Evolutionary conservation across 2,329 filamentous ascomycete genomes (phyloP).

Genomic region (Nemania diffusa): DNA sequence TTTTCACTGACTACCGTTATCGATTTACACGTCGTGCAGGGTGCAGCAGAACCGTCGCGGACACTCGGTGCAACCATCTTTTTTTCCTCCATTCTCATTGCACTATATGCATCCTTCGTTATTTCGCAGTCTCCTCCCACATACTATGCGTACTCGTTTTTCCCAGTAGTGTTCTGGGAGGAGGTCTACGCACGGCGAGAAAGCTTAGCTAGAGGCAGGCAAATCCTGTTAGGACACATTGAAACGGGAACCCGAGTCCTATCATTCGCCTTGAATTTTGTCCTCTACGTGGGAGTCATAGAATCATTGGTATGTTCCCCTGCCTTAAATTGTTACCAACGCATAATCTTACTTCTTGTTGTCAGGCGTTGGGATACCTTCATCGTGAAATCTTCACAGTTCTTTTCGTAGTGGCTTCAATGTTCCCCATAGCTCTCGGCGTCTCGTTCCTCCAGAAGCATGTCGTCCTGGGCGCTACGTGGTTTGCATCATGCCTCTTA

Average conservation of each 20-base stretch:
- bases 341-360: conserved; percentile 11
- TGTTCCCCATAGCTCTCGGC: conserved; percentile 84
- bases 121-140: conserved; percentile 81
- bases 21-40: conserved; percentile 85
- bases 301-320: conserved; percentile 73
- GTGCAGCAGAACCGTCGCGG: conserved; percentile 71
- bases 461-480: conserved; percentile 70
- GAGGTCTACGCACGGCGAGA: conserved; percentile 84
- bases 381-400: conserved; percentile 86
- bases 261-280: conserved; percentile 70
- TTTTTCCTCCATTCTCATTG: conserved; percentile 81
- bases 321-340: background rate
- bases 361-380: conserved; percentile 89
- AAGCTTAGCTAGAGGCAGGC: conserved; percentile 73
- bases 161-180: conserved; percentile 96
- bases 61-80: conserved; percentile 67
- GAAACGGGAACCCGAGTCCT: conserved; percentile 66
- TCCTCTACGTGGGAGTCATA: conserved; percentile 78
- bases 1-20: conserved; percentile 91
- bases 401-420: conserved; percentile 78
- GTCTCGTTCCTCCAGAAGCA: conserved; percentile 76
- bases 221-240: conserved; percentile 75
- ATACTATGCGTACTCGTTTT: conserved; percentile 92
- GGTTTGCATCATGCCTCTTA: conserved; percentile 78
- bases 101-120: conserved; percentile 81